Evolutionary conservation across 306 rosid species (phyloP), one percentile per base, ranked within the genome.

Genomic region (Cucumis melo): DNA sequence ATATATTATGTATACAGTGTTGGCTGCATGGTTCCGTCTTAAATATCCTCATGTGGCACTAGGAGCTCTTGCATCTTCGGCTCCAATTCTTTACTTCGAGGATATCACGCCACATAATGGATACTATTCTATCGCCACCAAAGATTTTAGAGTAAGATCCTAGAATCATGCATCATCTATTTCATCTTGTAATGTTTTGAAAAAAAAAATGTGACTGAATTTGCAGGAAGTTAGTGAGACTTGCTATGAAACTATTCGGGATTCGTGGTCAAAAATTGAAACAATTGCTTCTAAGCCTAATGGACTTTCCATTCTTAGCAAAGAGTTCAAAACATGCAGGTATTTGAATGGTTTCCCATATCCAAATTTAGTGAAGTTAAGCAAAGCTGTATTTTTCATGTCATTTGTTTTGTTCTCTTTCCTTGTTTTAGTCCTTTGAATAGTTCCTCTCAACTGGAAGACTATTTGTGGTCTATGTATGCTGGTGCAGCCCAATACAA

Each of bases 41-140:
- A 92, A 92, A 78, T 92, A 92, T 84, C 96, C 98, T 10, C 93
- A 92, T 70, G 10, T 90, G 8, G 80, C 96, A 19, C 81, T 90
- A 9, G 97, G 92, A 78, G 96, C 98, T 55, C 55, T 92, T 7
- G 98, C 98, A 8, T 92, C 97, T 23, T 92, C 96, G 3, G 96
- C 97, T 71, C 97, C 97, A 64, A 80, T 92, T 20, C 93, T 90
- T 61, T 88, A 88, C 80, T 90, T 90, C 8, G 91, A 92, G 24
- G 14, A 83, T 51, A 85, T 90, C 34, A 77, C 83, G 0, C 86
- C 91, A 42, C 80, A 83, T 14, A 21, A 80, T 34, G 92, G 84
- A 78, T 92, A 90, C 67, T 84, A 17, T 14, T 79, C 83, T 21
- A 56, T 86, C 63, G 98, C 77, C 80, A 46, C 90, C 34, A 88